These are phyloP conservation scores for Globomyces sp. DNA, from an alignment of 371 early-diverging fungal species.

Conservation along the genomic window DNA sequence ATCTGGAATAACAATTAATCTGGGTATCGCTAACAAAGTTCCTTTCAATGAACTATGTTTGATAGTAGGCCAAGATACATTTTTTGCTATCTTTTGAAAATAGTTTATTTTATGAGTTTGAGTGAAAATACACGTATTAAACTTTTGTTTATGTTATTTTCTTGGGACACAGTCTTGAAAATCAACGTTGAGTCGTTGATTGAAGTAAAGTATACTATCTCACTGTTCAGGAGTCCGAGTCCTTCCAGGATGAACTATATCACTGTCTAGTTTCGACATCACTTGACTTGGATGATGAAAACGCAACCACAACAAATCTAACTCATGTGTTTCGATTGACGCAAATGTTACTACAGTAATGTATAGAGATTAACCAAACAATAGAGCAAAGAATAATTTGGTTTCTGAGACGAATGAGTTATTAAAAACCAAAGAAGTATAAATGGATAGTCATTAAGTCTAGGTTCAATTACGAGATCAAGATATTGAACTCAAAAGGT, in stretches of 20 bases:
- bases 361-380: not conserved
- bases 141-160: no score
- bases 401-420: constrained; percentile 38
- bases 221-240: no score
- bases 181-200: no score
- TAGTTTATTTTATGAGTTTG: constrained; percentile 22
- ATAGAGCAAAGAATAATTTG: constrained; percentile 39
- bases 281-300: constrained; percentile 26
- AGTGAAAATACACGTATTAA: no score
- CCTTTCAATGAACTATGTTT: constrained; percentile 12
- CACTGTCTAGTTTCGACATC: constrained; percentile 25
- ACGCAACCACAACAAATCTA: constrained; percentile 30
- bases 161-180: no score
- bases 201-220: no score
- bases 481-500: constrained; percentile 24
- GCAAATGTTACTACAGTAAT: constrained; percentile 39
- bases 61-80: constrained; percentile 19
- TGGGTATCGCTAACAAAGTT: constrained; percentile 16
- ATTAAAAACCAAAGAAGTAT: constrained; percentile 29
- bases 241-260: constrained; percentile 24
- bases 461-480: constrained; percentile 21
- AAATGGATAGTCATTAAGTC: not conserved
- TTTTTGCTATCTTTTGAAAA: constrained; percentile 13
- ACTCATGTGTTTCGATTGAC: constrained; percentile 33
- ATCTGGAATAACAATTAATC: constrained; percentile 6